Conservation (phyloP, 2,329 filamentous ascomycete genomes). For the Aspergillus pseudoterreus region DNA sequence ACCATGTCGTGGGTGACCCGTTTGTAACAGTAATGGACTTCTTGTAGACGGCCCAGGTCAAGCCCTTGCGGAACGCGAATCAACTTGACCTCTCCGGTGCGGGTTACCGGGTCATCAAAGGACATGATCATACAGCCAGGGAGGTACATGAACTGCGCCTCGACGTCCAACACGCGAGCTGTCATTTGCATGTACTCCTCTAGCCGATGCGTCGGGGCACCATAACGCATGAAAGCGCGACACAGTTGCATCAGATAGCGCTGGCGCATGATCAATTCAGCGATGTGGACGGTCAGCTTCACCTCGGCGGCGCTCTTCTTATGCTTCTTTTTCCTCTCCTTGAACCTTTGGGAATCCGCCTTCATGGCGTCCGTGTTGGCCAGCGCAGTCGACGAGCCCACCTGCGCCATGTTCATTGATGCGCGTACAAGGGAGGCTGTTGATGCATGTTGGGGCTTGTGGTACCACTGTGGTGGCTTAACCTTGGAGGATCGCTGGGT, state of each 20-base stretch:
- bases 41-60: slow-evolving; percentile 40
- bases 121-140: slow-evolving; percentile 51
- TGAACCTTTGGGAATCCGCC: background rate
- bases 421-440: slow-evolving; percentile 1
- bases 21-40: slow-evolving; percentile 43
- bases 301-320: slow-evolving; percentile 19
- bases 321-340: slow-evolving; percentile 7
- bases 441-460: background rate
- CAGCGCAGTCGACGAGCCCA: slow-evolving; percentile 13
- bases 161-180: slow-evolving; percentile 76
- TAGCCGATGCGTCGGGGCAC: slow-evolving; percentile 26
- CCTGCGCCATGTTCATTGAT: slow-evolving; percentile 3
- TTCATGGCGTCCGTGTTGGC: background rate
- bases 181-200: slow-evolving; percentile 89
- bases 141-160: slow-evolving; percentile 83
- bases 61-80: slow-evolving; percentile 39
- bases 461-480: background rate
- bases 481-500: background rate
- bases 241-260: slow-evolving; percentile 29
- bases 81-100: slow-evolving; percentile 43
- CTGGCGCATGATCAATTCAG: slow-evolving; percentile 60
- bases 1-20: slow-evolving; percentile 42
- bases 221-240: slow-evolving; percentile 27
- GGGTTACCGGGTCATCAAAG: slow-evolving; percentile 57
- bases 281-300: slow-evolving; percentile 57